Conservation (phyloP, 148 eudicot genomes). For the Arctostaphylos glauca region DNA sequence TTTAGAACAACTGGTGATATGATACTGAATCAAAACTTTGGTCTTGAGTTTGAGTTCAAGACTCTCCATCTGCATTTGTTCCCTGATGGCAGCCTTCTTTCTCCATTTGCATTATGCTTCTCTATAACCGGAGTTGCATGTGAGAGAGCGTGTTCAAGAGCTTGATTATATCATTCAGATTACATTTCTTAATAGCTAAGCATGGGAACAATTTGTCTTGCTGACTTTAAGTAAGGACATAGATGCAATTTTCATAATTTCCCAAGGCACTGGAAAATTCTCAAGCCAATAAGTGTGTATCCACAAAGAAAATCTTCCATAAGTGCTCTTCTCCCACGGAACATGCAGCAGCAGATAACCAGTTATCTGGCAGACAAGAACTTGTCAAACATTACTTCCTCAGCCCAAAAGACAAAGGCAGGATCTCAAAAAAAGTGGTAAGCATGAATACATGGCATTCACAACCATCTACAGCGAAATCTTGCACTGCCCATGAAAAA, state of each 20-base stretch:
- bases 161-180: not conserved
- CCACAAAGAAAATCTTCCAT: conserved; percentile 1
- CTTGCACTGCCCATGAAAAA: not conserved
- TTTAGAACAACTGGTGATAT: not conserved
- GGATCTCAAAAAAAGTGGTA: not conserved
- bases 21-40: not conserved
- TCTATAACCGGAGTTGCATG: not conserved
- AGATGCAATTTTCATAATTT: not conserved
- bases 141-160: not conserved
- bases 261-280: not conserved
- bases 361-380: not conserved
- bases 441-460: not conserved
- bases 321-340: not conserved
- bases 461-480: not conserved
- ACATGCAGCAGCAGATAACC: not conserved
- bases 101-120: not conserved
- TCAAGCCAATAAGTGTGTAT: not conserved
- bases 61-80: not conserved
- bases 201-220: not conserved
- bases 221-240: not conserved
- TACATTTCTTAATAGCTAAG: not conserved
- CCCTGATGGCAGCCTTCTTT: not conserved
- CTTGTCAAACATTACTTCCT: not conserved
- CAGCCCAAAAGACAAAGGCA: not conserved
- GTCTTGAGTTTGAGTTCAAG: not conserved